A percentile compares a stretch with the other conserved stretches of the same genome.
Evolutionary conservation across 306 rosid species (phyloP).

Genomic region (Quillaja saponaria): DNA sequence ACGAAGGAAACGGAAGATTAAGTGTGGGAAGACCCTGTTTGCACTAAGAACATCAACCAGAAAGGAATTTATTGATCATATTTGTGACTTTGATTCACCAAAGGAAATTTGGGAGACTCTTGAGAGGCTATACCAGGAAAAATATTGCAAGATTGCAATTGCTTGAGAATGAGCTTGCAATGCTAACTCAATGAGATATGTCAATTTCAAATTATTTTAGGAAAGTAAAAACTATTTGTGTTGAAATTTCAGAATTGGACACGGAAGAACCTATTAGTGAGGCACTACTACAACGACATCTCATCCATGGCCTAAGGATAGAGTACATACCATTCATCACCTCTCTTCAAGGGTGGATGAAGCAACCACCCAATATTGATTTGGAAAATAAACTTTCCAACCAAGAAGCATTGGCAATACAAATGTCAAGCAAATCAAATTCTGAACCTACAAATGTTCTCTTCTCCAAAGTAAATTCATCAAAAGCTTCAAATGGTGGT

Average conservation of each 20-base stretch:
- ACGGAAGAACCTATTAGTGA: neutral
- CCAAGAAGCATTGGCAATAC: slow-evolving; percentile 15
- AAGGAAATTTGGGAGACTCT: slow-evolving; percentile 7
- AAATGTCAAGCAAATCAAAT: slow-evolving; percentile 6
- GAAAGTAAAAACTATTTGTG: neutral
- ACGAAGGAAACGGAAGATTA: slow-evolving; percentile 11
- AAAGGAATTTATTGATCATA: slow-evolving; percentile 11
- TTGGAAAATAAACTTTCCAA: slow-evolving; percentile 17
- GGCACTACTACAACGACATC: neutral
- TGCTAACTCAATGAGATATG: slow-evolving; percentile 6
- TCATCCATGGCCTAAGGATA: slow-evolving; percentile 9
- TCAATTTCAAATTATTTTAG: slow-evolving; percentile 16
- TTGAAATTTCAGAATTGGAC: slow-evolving; percentile 15
- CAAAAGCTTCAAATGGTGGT: neutral
- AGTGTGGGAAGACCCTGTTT: slow-evolving; percentile 4
- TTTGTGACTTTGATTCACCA: neutral
- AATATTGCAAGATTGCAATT: neutral
- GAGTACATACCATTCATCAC: slow-evolving; percentile 6
- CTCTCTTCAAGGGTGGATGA: slow-evolving; percentile 16
- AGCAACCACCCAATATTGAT: slow-evolving; percentile 7
- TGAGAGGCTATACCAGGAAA: neutral
- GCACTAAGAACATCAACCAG: neutral
- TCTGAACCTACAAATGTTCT: neutral
- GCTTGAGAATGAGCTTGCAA: no score
- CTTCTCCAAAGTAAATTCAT: neutral